Base-by-base conservation (phyloP, 129 eudicot genomes). In the Lactuca saligna region DNA sequence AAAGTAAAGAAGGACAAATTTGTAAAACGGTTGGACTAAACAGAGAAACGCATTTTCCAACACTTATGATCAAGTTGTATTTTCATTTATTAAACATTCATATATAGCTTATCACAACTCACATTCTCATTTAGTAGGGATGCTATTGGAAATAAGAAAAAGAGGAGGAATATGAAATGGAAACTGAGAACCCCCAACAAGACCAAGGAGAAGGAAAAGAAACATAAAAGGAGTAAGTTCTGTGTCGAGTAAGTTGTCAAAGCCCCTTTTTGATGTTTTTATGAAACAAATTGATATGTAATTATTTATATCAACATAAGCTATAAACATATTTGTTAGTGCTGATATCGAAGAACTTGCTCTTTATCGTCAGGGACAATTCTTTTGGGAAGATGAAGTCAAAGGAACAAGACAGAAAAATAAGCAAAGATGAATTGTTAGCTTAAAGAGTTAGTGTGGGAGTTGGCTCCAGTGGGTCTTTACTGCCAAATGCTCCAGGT, bases 161-260 rank as follows among this genome's bases (percentile, higher is more conserved):
- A 17, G 62, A 72, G 29, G 2, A 65, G 60, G 50, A 58, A 13
- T 13, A 49, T n/a, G 69, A 71, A 71, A 61, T 8, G 38, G 38
- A 48, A 59, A n/a, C 29, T 14, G 31, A 51, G 37, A 61, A 53
- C 41, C 54, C 69, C 35, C 8, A 58, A 48, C 25, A 61, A 61
- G 35, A 16, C 59, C 53, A 50, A 57, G 66, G 12, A 72, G 68
- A 50, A 7, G 41, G 61, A 50, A 57, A 71, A 71, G 76, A 72
- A 61, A 51, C 49, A 12, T 17, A 61, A 20, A 15, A 29, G 13
- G 44, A 8, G 58, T 20, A 57, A 31, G 54, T 25, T 25, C 29
- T 0, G 2, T 57, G 63, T 33, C 8, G 13, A 33, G 48, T 60
- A 60, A 60, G 46, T 60, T 46, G 35, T 3, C 13, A 12, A 20